A percentile compares a stretch with the other conserved stretches of the same genome.
Conservation (phyloP, 306 rosid genomes). For the Quercus mongolica region DNA sequence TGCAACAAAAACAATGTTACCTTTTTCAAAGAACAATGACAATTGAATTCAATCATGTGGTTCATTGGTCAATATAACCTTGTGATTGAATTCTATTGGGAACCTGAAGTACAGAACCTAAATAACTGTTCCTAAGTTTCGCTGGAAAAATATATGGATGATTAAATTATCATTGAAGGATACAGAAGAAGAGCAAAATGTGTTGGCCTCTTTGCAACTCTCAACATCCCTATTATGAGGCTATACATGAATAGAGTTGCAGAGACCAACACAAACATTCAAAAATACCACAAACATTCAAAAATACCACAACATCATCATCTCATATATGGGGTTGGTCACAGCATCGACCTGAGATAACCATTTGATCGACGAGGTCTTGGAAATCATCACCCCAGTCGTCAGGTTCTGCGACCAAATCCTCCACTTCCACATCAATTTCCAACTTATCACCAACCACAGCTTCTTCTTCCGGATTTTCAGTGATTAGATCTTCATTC, state of each 20-base stretch:
- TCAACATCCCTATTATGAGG: conserved; percentile 21
- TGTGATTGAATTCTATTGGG: too few relatives aligned
- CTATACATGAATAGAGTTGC: conserved; percentile 21
- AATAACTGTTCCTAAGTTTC: too few relatives aligned
- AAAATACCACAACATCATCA: neutral
- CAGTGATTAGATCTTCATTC: conserved; percentile 49
- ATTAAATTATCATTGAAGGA: conserved; percentile 29
- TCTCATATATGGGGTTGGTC: neutral
- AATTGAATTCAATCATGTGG: too few relatives aligned
- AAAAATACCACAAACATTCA: neutral
- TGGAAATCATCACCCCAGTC: conserved; percentile 69
- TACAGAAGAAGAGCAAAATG: conserved; percentile 45
- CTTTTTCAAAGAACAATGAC: too few relatives aligned
- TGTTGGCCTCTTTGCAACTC: conserved; percentile 44
- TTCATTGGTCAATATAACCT: too few relatives aligned
- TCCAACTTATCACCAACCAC: conserved; percentile 41
- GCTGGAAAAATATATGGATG: neutral
- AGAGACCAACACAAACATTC: conserved; percentile 21
- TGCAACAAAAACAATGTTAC: too few relatives aligned
- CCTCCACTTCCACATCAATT: conserved; percentile 52
- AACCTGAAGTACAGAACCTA: too few relatives aligned
- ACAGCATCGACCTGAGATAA: conserved; percentile 43
- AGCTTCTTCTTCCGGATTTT: conserved; percentile 47
- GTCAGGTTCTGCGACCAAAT: conserved; percentile 29
- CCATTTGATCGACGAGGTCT: conserved; percentile 72